Conservation (phyloP, 2,329 filamentous ascomycete genomes). For the Albifimbria verrucaria region DNA sequence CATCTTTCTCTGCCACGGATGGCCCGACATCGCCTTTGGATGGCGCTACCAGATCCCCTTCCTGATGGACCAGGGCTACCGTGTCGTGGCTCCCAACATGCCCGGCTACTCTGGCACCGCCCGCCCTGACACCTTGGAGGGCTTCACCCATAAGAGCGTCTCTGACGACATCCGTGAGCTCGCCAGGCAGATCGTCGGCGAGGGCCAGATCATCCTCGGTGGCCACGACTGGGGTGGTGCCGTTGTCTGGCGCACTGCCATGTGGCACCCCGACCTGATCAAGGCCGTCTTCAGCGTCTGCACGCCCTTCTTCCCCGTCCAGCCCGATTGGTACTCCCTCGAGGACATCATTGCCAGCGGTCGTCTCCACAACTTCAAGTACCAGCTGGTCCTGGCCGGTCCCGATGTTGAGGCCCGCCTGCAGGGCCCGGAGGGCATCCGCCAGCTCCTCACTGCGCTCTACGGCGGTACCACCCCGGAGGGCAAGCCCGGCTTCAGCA, state of each 20-base stretch:
- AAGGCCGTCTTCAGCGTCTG: constrained; percentile 75
- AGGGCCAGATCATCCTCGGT: constrained; percentile 68
- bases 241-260: constrained; percentile 70
- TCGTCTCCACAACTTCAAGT: constrained; percentile 66
- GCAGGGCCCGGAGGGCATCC: constrained; percentile 58
- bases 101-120: constrained; percentile 80
- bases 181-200: constrained; percentile 49
- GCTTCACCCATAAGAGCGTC: constrained; percentile 71
- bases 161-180: constrained; percentile 74
- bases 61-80: constrained; percentile 67
- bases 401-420: constrained; percentile 60
- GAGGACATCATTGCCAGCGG: constrained; percentile 55
- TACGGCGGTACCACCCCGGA: constrained; percentile 63
- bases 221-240: constrained; percentile 93
- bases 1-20: constrained; percentile 66
- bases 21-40: constrained; percentile 76
- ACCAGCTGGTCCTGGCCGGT: constrained; percentile 78
- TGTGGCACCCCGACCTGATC: constrained; percentile 71
- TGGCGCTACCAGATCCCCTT: constrained; percentile 89
- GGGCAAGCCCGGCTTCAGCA: constrained; percentile 55
- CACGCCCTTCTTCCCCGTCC: constrained; percentile 66
- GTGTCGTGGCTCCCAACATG: constrained; percentile 81
- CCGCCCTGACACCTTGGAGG: constrained; percentile 56
- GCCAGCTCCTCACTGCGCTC: constrained; percentile 66
- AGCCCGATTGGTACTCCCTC: constrained; percentile 48